These are phyloP conservation scores for Rhytidhysteron rufulum DNA, from an alignment of 2,329 filamentous ascomycete species.

Conservation along the genomic window DNA sequence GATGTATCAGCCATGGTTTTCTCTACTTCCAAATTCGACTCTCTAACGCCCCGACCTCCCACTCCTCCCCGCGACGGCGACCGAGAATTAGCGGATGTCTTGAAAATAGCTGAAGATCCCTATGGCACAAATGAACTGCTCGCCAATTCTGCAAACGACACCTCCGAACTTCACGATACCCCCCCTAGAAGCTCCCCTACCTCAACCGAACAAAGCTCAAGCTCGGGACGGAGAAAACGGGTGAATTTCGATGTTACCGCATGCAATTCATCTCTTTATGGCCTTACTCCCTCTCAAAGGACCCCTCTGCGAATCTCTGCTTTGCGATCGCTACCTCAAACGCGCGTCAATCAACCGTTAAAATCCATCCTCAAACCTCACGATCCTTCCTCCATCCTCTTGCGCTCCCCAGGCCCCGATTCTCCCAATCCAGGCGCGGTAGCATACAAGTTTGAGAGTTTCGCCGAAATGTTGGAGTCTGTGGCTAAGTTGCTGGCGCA, in stretches of 20 bases:
- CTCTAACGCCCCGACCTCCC: constrained; percentile 51
- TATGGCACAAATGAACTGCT: constrained; percentile 30
- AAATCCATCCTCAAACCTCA: constrained; percentile 79
- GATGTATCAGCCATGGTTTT: constrained; percentile 38
- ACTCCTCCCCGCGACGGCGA: constrained; percentile 52
- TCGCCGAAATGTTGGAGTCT: constrained; percentile 80
- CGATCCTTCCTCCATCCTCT: constrained; percentile 37
- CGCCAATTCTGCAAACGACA: constrained; percentile 18
- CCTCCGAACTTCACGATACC: constrained; percentile 25
- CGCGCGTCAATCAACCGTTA: constrained; percentile 52
- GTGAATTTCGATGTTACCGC: constrained; percentile 64
- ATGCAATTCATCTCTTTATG: constrained; percentile 52
- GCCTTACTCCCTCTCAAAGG: constrained; percentile 18
- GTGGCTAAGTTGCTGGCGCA: constrained; percentile 77
- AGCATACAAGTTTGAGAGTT: constrained; percentile 52
- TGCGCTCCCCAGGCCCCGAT: constrained; percentile 9
- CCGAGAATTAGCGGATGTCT: constrained; percentile 34
- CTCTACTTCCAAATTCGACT: constrained; percentile 38
- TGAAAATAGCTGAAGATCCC: constrained; percentile 41
- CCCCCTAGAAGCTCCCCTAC: constrained; percentile 42
- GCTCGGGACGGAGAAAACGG: constrained; percentile 34
- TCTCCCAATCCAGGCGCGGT: constrained; percentile 34
- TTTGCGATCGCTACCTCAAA: constrained; percentile 45
- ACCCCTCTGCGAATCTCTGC: constrained; percentile 39
- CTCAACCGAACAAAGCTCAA: constrained; percentile 34